phyloP scores from a whole-genome alignment of 2,329 filamentous ascomycete species.

The Tolypocladium ovalisporum region DNA sequence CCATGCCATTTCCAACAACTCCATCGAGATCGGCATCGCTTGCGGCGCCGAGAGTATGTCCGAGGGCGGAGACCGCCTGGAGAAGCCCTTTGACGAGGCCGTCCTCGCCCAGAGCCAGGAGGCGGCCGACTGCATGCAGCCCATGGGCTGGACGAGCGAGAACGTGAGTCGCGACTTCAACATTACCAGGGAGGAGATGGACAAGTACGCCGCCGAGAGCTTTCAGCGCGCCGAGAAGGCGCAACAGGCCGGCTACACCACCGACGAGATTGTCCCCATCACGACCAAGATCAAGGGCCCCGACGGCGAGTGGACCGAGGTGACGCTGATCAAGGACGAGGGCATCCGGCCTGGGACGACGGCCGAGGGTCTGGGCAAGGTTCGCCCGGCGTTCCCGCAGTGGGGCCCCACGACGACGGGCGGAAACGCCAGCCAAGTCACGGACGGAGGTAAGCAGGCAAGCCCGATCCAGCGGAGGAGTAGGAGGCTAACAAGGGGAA shows the following conservation, averaged over 20 bases:
- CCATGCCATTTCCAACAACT: slow-evolving; percentile 67
- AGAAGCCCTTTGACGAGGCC: slow-evolving; percentile 65
- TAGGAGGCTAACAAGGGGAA: not conserved
- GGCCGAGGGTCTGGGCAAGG: slow-evolving; percentile 68
- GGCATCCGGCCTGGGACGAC: slow-evolving; percentile 88
- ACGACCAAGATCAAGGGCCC: slow-evolving; percentile 71
- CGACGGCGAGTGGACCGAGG: slow-evolving; percentile 66
- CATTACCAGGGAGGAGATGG: slow-evolving; percentile 69
- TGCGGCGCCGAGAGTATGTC: slow-evolving; percentile 88
- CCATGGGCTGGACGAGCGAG: slow-evolving; percentile 97
- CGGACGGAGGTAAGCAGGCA: slow-evolving; percentile 60
- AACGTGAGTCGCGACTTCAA: slow-evolving; percentile 89
- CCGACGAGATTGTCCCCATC: slow-evolving; percentile 90
- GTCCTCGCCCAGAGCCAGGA: slow-evolving; percentile 64
- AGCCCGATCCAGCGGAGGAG: not conserved
- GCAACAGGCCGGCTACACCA: slow-evolving; percentile 83
- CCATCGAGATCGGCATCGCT: slow-evolving; percentile 80
- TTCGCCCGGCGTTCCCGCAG: slow-evolving; percentile 80
- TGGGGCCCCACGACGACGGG: slow-evolving; percentile 82
- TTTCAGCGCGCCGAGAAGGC: slow-evolving; percentile 81
- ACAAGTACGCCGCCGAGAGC: slow-evolving; percentile 76
- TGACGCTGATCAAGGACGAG: slow-evolving; percentile 78
- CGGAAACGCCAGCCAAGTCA: slow-evolving; percentile 90
- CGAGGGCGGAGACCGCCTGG: slow-evolving; percentile 56
- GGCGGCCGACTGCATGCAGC: slow-evolving; percentile 74